Evolutionary conservation across 306 rosid genomes (phyloP).

Genomic region (Cucumis cinereus): DNA sequence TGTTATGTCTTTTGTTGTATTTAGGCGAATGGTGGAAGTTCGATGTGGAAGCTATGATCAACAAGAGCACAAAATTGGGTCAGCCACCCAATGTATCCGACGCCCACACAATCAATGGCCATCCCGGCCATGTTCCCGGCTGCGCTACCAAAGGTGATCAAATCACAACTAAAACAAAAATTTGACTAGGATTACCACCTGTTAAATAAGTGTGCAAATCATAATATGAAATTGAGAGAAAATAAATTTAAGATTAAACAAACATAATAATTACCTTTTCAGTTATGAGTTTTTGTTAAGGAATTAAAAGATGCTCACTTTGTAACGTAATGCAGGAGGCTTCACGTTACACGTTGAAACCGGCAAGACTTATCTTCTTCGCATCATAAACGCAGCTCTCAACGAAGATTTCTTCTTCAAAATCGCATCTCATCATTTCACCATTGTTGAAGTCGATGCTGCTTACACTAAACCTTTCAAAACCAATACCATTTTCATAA

Average conservation of each 20-base stretch:
- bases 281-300: too few relatives aligned
- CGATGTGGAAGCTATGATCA: slow-evolving; percentile 56
- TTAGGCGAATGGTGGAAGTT: slow-evolving; percentile 76
- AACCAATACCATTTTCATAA: slow-evolving; percentile 38
- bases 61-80: slow-evolving; percentile 34
- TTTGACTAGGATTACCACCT: too few relatives aligned
- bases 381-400: slow-evolving; percentile 59
- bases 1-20: too few relatives aligned
- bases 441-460: slow-evolving; percentile 67
- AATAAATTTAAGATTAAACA: too few relatives aligned
- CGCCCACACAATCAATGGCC: slow-evolving; percentile 58
- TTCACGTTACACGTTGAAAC: slow-evolving; percentile 49
- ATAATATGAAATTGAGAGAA: too few relatives aligned
- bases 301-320: too few relatives aligned
- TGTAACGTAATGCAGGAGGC: slow-evolving; percentile 22
- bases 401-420: slow-evolving; percentile 75
- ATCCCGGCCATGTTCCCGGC: slow-evolving; percentile 39
- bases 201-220: too few relatives aligned
- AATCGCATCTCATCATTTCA: slow-evolving; percentile 39
- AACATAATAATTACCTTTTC: too few relatives aligned
- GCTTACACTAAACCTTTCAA: slow-evolving; percentile 57
- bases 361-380: slow-evolving; percentile 58
- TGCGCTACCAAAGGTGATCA: slow-evolving; percentile 51
- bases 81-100: slow-evolving; percentile 59
- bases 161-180: background rate